Evolutionary conservation across 345 rosid genomes (phyloP), one percentile per base, ranked within the genome.

Genomic region (Aquilaria malaccensis): DNA sequence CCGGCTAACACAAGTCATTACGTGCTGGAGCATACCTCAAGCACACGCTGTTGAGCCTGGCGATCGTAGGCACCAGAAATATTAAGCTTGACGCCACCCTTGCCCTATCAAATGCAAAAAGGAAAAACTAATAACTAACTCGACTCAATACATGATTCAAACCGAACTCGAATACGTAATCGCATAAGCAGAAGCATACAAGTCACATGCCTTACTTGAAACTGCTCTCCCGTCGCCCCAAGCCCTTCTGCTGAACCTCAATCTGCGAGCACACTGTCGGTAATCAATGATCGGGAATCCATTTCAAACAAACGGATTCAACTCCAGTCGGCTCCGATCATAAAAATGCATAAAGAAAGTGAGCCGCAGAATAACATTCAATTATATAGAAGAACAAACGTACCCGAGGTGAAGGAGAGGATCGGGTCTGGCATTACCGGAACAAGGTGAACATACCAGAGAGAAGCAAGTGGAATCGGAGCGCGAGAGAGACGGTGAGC

Each of bases 31-130:
- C 43, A 41, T 75, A 87, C 97, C 90, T 90, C 81, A 50, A 83
- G 78, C 47, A 86, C 78, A 2, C 81, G 80, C 58, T 85, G 84
- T 59, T 71, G 74, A 61, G 91, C 74, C 58, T 76, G 80, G 60
- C 60, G 77, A 72, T 76, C 76, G 67, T 77, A 75, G 58, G 74
- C 87, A 58, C 61, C 56, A 54, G 77, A 13, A 55, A 63, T 67
- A 58, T 37, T 61, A 63, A 33, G 64, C 65, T 50, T 70, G 41
- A 55, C 58, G 43, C 75, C 58, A 66, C 76, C 76, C 70, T 71
- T 56, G 58, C 76, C 53, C 89, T 83, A 72, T 63, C 68, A 66
- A 13, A 76, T 1, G 63, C 57, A 45, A 70, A 72, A 76, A 71
- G 66, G 32, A 37, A 31, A 73, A 48, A 11, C 13, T 58, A 7